phyloP scores from a whole-genome alignment of 352 stramenopile genomes.

The Globisporangium echinulatum region DNA sequence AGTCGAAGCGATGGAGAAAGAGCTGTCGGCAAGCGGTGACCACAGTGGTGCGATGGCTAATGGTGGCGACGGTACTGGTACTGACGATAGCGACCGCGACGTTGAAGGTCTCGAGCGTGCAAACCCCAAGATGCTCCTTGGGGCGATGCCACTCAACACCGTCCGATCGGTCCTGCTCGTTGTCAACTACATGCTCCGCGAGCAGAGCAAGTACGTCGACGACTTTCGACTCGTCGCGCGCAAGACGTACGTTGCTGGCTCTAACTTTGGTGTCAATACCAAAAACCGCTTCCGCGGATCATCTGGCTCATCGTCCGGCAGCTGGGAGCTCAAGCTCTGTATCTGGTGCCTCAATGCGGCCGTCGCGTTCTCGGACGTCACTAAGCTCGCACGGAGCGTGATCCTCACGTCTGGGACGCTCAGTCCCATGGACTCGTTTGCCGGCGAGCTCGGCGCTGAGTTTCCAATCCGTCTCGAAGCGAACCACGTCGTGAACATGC shows the following conservation, averaged over 20 bases:
- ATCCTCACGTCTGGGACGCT: constrained; percentile 83
- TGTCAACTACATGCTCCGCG: constrained; percentile 73
- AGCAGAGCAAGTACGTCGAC: constrained; percentile 72
- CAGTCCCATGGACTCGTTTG: constrained; percentile 86
- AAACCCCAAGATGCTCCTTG: constrained; percentile 26
- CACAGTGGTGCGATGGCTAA: constrained; percentile 8
- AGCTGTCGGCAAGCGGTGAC: constrained; percentile 20
- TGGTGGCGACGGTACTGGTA: constrained; percentile 7
- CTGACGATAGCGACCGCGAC: constrained; percentile 15
- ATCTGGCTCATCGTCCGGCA: constrained; percentile 17
- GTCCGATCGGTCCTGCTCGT: constrained; percentile 62
- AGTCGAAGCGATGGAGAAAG: constrained; percentile 51
- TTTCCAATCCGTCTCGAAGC: constrained; percentile 80
- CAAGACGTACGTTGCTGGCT: constrained; percentile 19
- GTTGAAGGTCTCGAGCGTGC: constrained; percentile 4
- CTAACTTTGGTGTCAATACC: background rate
- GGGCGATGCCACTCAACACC: constrained; percentile 43
- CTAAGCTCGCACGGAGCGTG: constrained; percentile 54
- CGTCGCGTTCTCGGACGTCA: constrained; percentile 78
- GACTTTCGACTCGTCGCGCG: constrained; percentile 74
- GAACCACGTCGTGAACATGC: constrained; percentile 86
- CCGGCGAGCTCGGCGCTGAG: constrained; percentile 66
- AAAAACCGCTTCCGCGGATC: constrained; percentile 16
- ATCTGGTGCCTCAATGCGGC: constrained; percentile 84
- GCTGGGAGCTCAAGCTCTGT: constrained; percentile 70